These are phyloP conservation scores for Aureobasidium vineae DNA, from an alignment of 2,329 filamentous ascomycete species.

Conservation along the genomic window DNA sequence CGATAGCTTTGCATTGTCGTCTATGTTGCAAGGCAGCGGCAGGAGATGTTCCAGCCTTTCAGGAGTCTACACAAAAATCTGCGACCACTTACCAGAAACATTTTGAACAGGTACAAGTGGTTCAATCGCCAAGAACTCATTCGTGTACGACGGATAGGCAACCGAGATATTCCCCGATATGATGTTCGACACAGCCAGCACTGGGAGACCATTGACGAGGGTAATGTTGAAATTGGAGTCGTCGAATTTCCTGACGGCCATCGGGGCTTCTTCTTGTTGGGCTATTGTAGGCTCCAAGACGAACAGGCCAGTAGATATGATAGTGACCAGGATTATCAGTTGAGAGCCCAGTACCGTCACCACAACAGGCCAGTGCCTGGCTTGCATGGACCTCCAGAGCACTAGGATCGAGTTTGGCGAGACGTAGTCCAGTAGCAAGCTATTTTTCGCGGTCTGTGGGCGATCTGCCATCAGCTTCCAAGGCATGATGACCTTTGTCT, in stretches of 20 bases:
- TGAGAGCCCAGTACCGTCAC: background rate
- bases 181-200: background rate
- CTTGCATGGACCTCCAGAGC: background rate
- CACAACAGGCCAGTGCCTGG: background rate
- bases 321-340: background rate
- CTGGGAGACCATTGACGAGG: background rate
- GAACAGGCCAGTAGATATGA: background rate
- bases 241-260: background rate
- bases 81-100: background rate
- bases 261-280: background rate
- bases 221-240: background rate
- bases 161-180: background rate
- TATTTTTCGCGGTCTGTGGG: background rate
- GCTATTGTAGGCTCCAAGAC: background rate
- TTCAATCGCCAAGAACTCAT: background rate
- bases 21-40: no score
- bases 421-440: background rate
- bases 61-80: no score
- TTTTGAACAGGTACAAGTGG: background rate
- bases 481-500: background rate
- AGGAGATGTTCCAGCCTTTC: no score
- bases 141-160: background rate
- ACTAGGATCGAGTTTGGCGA: background rate
- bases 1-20: no score
- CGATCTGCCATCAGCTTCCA: background rate